phyloP scores from a whole-genome alignment of 495 filamentous ascomycete genomes.

The Podospora australis region DNA sequence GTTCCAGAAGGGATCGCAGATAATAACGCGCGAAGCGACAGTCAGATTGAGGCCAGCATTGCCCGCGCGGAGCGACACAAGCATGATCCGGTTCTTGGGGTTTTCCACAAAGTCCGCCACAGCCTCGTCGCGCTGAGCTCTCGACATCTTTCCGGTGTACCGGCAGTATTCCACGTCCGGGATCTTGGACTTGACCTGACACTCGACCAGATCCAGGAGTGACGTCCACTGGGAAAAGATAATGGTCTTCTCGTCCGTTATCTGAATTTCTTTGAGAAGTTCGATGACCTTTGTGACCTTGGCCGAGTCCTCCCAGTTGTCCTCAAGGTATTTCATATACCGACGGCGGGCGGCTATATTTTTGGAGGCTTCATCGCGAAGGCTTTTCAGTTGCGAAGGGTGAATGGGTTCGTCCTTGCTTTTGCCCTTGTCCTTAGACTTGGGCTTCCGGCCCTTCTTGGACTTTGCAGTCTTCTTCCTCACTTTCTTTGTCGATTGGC shows the following conservation, averaged over 20 bases:
- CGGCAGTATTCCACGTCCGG: constrained; percentile 55
- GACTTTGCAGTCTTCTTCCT: constrained; percentile 9
- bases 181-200: constrained; percentile 66
- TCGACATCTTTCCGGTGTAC: constrained; percentile 82
- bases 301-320: constrained; percentile 65
- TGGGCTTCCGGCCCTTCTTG: constrained; percentile 22
- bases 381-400: constrained; percentile 20
- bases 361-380: constrained; percentile 50
- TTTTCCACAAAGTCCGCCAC: constrained; percentile 68
- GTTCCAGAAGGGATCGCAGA: constrained; percentile 96
- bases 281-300: constrained; percentile 74
- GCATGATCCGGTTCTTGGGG: constrained; percentile 62
- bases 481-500: neutral
- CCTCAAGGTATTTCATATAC: constrained; percentile 61
- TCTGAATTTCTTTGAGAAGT: constrained; percentile 45
- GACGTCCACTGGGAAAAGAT: constrained; percentile 92
- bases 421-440: constrained; percentile 25
- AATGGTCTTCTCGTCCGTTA: constrained; percentile 68
- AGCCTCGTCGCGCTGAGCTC: constrained; percentile 59
- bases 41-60: constrained; percentile 88
- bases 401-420: constrained; percentile 17
- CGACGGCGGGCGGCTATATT: constrained; percentile 54
- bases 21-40: constrained; percentile 80
- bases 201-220: constrained; percentile 83
- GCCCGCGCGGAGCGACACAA: constrained; percentile 84